Evolutionary conservation across 768 basidiomycete species (phyloP).

Genomic region (Lactarius sp.): DNA sequence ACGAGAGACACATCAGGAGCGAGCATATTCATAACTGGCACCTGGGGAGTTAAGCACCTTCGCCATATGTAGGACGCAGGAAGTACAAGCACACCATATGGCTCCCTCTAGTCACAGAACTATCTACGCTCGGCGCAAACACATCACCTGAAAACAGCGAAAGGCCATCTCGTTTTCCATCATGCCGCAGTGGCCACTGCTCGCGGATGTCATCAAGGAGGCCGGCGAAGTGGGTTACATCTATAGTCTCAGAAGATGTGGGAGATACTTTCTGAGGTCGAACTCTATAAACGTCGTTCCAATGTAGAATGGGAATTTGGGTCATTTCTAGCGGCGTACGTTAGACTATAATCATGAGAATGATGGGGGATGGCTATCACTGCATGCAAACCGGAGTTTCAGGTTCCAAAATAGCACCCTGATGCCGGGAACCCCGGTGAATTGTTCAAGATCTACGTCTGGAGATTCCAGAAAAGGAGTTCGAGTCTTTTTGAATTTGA

Average conservation of each 20-base stretch:
- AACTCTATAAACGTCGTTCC: conserved; percentile 83
- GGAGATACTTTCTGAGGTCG: conserved; percentile 62
- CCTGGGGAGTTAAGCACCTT: conserved; percentile 39
- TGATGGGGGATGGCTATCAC: background rate
- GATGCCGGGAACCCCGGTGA: no score
- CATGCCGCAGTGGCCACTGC: conserved; percentile 46
- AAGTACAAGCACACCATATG: conserved; percentile 63
- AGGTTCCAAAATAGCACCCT: no score
- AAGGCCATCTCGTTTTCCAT: conserved; percentile 63
- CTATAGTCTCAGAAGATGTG: conserved; percentile 57
- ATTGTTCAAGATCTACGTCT: no score
- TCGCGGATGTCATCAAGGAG: conserved; percentile 59
- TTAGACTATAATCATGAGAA: background rate
- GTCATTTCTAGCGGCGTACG: conserved; percentile 30
- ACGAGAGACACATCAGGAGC: conserved; percentile 75
- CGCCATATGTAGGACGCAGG: background rate
- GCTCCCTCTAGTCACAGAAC: conserved; percentile 81
- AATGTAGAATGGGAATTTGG: conserved; percentile 52
- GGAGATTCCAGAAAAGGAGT: no score
- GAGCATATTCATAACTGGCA: conserved; percentile 79
- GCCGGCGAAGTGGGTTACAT: conserved; percentile 81
- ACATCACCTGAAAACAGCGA: conserved; percentile 86
- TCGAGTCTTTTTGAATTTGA: no score
- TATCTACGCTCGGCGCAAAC: conserved; percentile 84
- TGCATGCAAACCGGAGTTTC: no score